Percentiles rank a stretch among this genome's conserved stretches.
Evolutionary conservation across 192 early-diverging fungal genomes (phyloP).

Genomic region (Rhizophagus sp.): DNA sequence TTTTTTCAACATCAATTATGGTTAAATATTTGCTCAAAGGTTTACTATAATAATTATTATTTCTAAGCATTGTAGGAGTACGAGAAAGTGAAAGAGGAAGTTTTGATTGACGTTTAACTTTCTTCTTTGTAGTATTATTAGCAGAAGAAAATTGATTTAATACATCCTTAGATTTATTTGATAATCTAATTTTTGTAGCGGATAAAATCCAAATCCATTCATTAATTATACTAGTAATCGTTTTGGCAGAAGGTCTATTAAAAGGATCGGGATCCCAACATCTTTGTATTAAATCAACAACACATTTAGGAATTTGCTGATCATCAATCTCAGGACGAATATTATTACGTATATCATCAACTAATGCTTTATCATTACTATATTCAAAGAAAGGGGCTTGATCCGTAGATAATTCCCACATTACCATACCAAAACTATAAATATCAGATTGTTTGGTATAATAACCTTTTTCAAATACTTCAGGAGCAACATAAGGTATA

Average conservation of each 20-base stretch:
- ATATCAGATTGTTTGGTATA: slow-evolving; percentile 10
- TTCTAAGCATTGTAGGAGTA: not conserved
- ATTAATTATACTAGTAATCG: not conserved
- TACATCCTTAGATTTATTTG: not conserved
- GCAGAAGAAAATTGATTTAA: not conserved
- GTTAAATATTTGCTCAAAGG: not conserved
- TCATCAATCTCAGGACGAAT: slow-evolving; percentile 7
- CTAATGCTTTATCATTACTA: not conserved
- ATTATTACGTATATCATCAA: not conserved
- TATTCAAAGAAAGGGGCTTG: not conserved
- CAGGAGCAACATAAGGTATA: slow-evolving; percentile 18
- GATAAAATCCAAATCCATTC: not conserved
- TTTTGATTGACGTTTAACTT: not conserved
- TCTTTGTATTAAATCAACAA: not conserved
- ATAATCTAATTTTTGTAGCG: not conserved
- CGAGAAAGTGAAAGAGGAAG: not conserved
- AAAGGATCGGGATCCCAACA: slow-evolving; percentile 13
- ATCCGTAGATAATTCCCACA: not conserved
- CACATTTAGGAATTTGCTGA: not conserved
- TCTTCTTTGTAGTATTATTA: not conserved
- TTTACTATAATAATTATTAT: not conserved
- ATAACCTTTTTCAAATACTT: slow-evolving; percentile 15
- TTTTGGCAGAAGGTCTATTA: not conserved
- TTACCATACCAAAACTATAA: slow-evolving; percentile 14
- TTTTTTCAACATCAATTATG: not conserved